phyloP scores from a whole-genome alignment of 768 basidiomycete genomes.

The Phaffia tasmanica region DNA sequence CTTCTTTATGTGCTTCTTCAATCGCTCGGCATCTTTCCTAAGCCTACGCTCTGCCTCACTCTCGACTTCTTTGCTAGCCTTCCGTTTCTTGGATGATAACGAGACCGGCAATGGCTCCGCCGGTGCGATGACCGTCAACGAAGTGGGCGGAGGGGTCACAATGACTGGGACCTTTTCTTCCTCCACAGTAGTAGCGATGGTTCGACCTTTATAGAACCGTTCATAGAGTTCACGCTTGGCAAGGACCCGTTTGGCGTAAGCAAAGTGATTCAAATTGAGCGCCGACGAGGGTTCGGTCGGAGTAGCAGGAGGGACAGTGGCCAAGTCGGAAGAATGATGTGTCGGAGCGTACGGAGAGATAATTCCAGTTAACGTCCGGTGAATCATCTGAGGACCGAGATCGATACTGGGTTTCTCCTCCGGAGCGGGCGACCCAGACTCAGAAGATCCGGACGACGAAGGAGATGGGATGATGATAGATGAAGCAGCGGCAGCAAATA shows the following conservation, averaged over 20 bases:
- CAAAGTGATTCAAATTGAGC: slow-evolving; percentile 47
- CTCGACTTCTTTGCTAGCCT: not conserved
- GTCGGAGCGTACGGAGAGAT: slow-evolving; percentile 57
- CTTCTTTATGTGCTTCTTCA: not conserved
- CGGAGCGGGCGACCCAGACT: slow-evolving; percentile 11
- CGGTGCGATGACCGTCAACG: not conserved
- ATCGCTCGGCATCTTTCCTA: not conserved
- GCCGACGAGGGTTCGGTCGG: slow-evolving; percentile 26
- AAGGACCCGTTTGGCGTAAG: slow-evolving; percentile 62
- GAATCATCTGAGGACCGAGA: slow-evolving; percentile 35
- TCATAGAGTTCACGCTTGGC: slow-evolving; percentile 66
- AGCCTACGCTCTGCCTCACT: slow-evolving; percentile 4
- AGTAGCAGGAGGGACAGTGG: slow-evolving; percentile 31
- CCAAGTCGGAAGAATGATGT: slow-evolving; percentile 45
- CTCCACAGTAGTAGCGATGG: slow-evolving; percentile 30
- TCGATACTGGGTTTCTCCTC: slow-evolving; percentile 14
- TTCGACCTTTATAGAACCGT: slow-evolving; percentile 66
- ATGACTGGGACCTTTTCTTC: not conserved
- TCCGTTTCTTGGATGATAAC: not conserved
- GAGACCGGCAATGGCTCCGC: not conserved
- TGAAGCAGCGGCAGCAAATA: slow-evolving; percentile 71
- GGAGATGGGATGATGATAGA: slow-evolving; percentile 58
- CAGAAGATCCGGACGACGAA: slow-evolving; percentile 42
- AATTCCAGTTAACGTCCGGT: slow-evolving; percentile 62
- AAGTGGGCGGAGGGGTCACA: not conserved